Base-by-base conservation (phyloP, 441 rosid genomes). In the Croton setiger region DNA sequence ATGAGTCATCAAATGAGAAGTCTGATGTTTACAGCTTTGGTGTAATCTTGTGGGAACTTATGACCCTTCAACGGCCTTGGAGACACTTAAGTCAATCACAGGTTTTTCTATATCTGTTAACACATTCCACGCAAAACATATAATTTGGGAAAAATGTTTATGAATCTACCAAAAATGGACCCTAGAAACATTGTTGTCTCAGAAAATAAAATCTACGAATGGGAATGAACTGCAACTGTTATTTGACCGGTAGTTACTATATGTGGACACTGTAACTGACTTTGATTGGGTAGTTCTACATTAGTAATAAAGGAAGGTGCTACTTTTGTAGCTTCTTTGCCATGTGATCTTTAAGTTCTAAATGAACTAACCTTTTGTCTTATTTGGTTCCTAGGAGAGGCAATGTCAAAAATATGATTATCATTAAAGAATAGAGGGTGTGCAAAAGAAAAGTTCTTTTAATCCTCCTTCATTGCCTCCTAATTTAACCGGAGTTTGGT, bases 21-120 rank as follows among this genome's bases (percentile, higher is more conserved):
- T 86, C 98, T 15, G 97, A 94, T 62, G 84, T 94, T 47, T 94
- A 94, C 79, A 94, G 99, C 80, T 94, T 92, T 72, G 99, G 98
- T 60, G 88, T 94, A 41, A 90, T 94, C 73, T 79, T 94, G 74
- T 94, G 99, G 99, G 99, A 94, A 78, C 86, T 94, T 76, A 83
- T 90, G 63, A 94, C 99, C 56, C 75, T 94, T 81, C 92, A 90
- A 65, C 94, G 81, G 64, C 99, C 99, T 3, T 94, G 99, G 98
- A 77, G 85, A 74, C 84, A 77, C 66, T 73, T 92, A 78, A 94
- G 87, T 75, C 94, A 95, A 43, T 85, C 91, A 35, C 99, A 94
- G 96, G 99, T 92, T 52, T 36, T 69, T 27, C 31, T 27, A 58
- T 63, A 68, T 72, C 62, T 80, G 54, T 44, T 63, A 23, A 14